Conservation (phyloP, 1,139 yeast species). For the Hansenula sp. region DNA sequence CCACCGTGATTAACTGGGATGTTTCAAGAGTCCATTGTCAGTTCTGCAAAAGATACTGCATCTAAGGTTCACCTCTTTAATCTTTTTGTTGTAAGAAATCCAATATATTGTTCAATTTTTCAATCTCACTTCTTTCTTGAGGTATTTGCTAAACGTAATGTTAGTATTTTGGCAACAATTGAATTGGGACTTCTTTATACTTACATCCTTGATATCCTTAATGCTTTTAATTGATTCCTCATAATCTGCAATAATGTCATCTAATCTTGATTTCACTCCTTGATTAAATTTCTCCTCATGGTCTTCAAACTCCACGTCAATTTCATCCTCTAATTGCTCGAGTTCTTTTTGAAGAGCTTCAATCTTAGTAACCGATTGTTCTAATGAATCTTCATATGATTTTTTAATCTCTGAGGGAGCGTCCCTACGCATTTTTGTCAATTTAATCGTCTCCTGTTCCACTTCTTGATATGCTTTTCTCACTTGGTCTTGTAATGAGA, state of each 20-base stretch:
- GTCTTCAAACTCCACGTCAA: slow-evolving; percentile 10
- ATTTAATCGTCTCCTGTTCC: slow-evolving; percentile 52
- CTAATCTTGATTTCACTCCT: slow-evolving; percentile 7
- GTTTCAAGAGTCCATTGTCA: too few species aligned
- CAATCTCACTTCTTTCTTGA: slow-evolving; percentile 15
- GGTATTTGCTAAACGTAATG: slow-evolving; percentile 10
- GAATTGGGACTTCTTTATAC: slow-evolving; percentile 1
- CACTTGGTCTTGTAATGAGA: slow-evolving; percentile 48
- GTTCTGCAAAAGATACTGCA: too few species aligned
- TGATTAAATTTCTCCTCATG: slow-evolving; percentile 10
- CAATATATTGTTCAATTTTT: slow-evolving; percentile 18
- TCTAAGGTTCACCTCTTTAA: too few species aligned
- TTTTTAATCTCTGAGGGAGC: slow-evolving; percentile 37
- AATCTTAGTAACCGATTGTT: background rate
- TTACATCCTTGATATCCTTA: slow-evolving; percentile 19
- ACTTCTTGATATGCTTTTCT: slow-evolving; percentile 49
- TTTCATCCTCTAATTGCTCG: slow-evolving; percentile 9
- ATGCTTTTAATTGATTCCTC: slow-evolving; percentile 15
- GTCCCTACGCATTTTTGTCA: slow-evolving; percentile 47
- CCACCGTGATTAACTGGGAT: too few species aligned
- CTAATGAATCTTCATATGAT: slow-evolving; percentile 23
- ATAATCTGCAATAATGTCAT: slow-evolving; percentile 13
- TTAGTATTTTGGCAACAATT: background rate
- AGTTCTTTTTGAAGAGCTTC: background rate
- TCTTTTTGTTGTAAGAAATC: slow-evolving; percentile 13